A percentile compares a stretch with the other conserved stretches of the same genome.
Evolutionary conservation across 1,284 basidiomycete species (phyloP).

Genomic region (Earliella scabrosa): DNA sequence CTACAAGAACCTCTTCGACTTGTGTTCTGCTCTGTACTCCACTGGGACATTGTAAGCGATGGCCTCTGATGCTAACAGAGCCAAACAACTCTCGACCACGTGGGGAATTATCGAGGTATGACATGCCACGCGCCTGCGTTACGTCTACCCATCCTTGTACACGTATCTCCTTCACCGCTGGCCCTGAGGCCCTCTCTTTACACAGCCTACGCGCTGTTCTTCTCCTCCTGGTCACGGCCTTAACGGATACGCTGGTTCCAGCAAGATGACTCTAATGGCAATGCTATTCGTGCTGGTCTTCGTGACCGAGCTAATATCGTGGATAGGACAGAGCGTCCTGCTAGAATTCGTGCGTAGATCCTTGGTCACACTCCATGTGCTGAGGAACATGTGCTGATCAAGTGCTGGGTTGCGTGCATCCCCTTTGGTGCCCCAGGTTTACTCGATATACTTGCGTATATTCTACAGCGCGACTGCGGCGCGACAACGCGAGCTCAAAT

Average conservation of each 20-base stretch:
- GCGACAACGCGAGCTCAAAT: constrained; percentile 72
- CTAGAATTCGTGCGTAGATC: constrained; percentile 76
- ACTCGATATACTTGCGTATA: constrained; percentile 67
- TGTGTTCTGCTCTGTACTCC: neutral
- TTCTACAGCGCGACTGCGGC: constrained; percentile 60
- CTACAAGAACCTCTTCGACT: no score
- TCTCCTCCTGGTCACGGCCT: neutral
- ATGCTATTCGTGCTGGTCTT: constrained; percentile 84
- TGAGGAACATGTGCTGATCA: no score
- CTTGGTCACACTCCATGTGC: constrained; percentile 4
- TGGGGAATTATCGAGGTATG: constrained; percentile 11
- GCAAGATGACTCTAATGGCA: constrained; percentile 73
- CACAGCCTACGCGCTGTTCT: constrained; percentile 12
- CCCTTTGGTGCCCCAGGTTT: constrained; percentile 45
- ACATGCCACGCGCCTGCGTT: constrained; percentile 17
- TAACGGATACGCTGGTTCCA: neutral
- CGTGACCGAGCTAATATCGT: constrained; percentile 80
- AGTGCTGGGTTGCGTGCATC: no score
- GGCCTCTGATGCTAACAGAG: constrained; percentile 26
- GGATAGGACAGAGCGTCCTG: constrained; percentile 86
- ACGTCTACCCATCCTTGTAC: constrained; percentile 17
- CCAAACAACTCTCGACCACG: constrained; percentile 25
- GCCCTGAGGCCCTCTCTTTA: constrained; percentile 1
- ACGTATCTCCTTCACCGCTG: constrained; percentile 16
- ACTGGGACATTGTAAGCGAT: neutral